These are phyloP conservation scores for Vitis labrusca DNA, from an alignment of 164 flowering plant species.

Conservation along the genomic window DNA sequence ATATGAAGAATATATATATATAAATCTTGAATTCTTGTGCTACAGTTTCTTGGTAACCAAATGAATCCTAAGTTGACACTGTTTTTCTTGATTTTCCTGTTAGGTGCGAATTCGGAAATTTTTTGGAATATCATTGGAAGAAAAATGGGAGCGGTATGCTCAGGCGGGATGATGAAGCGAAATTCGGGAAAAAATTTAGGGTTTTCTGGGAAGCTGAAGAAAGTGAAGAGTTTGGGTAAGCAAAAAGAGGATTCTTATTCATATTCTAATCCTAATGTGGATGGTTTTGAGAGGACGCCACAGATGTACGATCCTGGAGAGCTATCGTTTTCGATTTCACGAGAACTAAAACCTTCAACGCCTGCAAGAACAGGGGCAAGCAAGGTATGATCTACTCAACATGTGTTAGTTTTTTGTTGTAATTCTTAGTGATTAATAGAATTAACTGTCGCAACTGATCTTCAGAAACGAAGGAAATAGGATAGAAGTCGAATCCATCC, in stretches of 20 bases:
- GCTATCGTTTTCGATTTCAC: conserved; percentile 28
- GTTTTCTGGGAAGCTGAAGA: conserved; percentile 37
- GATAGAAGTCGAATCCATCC: no score
- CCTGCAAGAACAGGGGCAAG: conserved; percentile 27
- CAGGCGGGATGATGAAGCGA: conserved; percentile 36
- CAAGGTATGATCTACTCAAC: conserved; percentile 30
- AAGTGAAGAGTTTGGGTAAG: conserved; percentile 20
- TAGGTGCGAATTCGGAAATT: not conserved
- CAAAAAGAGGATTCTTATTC: conserved; percentile 13
- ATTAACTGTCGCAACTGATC: no score
- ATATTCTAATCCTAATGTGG: conserved; percentile 4
- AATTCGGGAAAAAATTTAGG: conserved; percentile 20
- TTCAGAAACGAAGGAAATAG: no score
- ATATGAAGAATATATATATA: no score
- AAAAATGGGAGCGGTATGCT: conserved; percentile 62
- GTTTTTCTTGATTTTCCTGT: not conserved
- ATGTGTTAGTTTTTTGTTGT: not conserved
- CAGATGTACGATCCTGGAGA: conserved; percentile 33
- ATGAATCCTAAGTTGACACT: not conserved
- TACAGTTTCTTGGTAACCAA: not conserved
- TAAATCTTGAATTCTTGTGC: no score
- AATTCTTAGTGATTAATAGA: not conserved
- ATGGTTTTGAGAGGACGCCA: conserved; percentile 2
- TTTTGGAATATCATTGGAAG: not conserved
- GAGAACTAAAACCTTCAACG: conserved; percentile 52